Conservation (phyloP, 768 basidiomycete genomes). For the Suillus tomentosus region DNA sequence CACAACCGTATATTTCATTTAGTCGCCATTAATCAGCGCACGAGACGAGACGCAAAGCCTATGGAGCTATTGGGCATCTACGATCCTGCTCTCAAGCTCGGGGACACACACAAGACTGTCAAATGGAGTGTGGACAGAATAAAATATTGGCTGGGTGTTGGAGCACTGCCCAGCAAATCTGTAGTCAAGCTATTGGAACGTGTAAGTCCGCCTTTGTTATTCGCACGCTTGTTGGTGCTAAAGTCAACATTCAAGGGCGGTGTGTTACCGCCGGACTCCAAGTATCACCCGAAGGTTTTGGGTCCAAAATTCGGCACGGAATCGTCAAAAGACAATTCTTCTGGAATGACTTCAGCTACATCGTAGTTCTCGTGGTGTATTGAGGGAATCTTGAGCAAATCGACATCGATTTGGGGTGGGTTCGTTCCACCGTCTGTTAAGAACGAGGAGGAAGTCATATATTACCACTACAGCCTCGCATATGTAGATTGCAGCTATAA, state of each 20-base stretch:
- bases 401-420: slow-evolving; percentile 12
- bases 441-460: not conserved
- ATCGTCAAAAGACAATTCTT: not conserved
- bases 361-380: slow-evolving; percentile 16
- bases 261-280: slow-evolving; percentile 57
- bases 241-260: slow-evolving; percentile 49
- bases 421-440: slow-evolving; percentile 6
- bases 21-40: slow-evolving; percentile 76
- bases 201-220: slow-evolving; percentile 44
- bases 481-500: slow-evolving; percentile 6
- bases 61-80: slow-evolving; percentile 87
- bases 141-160: slow-evolving; percentile 83
- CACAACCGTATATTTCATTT: slow-evolving; percentile 81
- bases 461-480: slow-evolving; percentile 3
- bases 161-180: slow-evolving; percentile 79
- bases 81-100: slow-evolving; percentile 62
- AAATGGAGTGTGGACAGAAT: slow-evolving; percentile 93
- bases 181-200: slow-evolving; percentile 76
- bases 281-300: slow-evolving; percentile 48
- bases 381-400: not conserved
- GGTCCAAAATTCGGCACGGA: slow-evolving; percentile 16
- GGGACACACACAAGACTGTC: slow-evolving; percentile 65
- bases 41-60: slow-evolving; percentile 80
- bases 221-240: slow-evolving; percentile 6
- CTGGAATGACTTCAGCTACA: slow-evolving; percentile 3